These are phyloP conservation scores for Cicer pinnatifidum DNA, from an alignment of 306 rosid species.

Conservation along the genomic window DNA sequence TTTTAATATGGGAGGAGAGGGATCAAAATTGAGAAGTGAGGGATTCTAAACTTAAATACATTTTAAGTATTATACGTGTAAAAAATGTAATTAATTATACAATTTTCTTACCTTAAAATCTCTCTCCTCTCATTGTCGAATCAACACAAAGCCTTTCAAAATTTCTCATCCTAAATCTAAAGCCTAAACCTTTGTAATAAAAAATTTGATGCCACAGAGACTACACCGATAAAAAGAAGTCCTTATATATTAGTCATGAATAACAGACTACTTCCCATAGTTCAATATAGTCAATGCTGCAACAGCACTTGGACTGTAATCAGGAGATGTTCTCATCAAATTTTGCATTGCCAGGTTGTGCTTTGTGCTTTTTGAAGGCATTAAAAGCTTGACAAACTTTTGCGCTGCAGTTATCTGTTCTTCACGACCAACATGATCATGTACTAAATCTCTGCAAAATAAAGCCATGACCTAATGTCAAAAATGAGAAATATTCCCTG, in stretches of 20 bases:
- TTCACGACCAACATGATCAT: slow-evolving; percentile 50
- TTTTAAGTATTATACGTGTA: no score
- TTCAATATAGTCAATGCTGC: slow-evolving; percentile 74
- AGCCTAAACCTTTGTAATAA: not conserved
- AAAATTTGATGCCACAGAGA: not conserved
- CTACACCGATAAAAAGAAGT: not conserved
- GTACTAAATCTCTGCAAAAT: slow-evolving; percentile 62
- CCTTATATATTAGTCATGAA: slow-evolving; percentile 15
- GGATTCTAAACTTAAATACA: no score
- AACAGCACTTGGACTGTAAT: slow-evolving; percentile 62
- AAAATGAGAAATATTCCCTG: not conserved
- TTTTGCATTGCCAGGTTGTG: slow-evolving; percentile 38
- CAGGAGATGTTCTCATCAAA: slow-evolving; percentile 38
- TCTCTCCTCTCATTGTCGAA: no score
- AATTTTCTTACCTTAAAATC: no score
- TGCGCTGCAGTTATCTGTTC: slow-evolving; percentile 70
- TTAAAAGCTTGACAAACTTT: slow-evolving; percentile 65
- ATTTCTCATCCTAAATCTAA: not conserved
- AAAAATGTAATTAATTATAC: no score
- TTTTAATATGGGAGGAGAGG: no score
- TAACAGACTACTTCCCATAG: slow-evolving; percentile 47
- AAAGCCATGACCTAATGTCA: slow-evolving; percentile 28
- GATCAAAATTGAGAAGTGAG: no score
- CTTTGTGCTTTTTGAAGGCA: slow-evolving; percentile 52
- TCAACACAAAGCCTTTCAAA: no score